These are phyloP conservation scores for Dichotomocladium elegans DNA, from an alignment of 371 early-diverging fungal species.

Conservation along the genomic window DNA sequence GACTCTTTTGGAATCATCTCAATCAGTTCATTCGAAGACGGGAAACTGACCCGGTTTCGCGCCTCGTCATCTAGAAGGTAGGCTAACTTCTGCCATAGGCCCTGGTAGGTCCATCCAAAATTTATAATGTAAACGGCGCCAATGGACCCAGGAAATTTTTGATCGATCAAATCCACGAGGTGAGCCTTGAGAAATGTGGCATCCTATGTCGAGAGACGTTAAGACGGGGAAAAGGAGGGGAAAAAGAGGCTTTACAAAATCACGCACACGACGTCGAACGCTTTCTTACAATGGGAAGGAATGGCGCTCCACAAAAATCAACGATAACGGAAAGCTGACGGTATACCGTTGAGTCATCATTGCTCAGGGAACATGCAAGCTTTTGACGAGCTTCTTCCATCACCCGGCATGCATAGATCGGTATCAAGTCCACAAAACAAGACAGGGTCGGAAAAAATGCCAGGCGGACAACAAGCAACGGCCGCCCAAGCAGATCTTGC, in stretches of 20 bases:
- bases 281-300: constrained; percentile 31
- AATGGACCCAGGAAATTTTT: constrained; percentile 29
- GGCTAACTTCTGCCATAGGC: constrained; percentile 41
- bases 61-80: constrained; percentile 33
- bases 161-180: constrained; percentile 24
- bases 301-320: constrained; percentile 36
- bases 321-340: no score
- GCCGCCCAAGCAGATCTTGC: constrained; percentile 37
- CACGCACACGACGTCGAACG: no score
- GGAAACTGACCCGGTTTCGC: constrained; percentile 30
- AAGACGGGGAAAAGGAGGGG: no score
- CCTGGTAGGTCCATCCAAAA: constrained; percentile 48
- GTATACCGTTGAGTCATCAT: no score
- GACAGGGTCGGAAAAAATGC: constrained; percentile 34
- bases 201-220: constrained; percentile 32
- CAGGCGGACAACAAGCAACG: constrained; percentile 39
- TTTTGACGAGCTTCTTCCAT: constrained; percentile 52
- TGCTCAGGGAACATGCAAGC: no score
- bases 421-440: constrained; percentile 22
- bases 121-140: constrained; percentile 37
- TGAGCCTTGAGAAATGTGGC: constrained; percentile 23
- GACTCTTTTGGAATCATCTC: constrained; percentile 17
- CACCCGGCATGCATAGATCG: constrained; percentile 34
- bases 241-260: no score
- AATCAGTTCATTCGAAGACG: constrained; percentile 19